Evolutionary conservation across 192 early-diverging fungal genomes (phyloP), one percentile per base, ranked within the genome.

Genomic region (Martensiomyces pterosporus): DNA sequence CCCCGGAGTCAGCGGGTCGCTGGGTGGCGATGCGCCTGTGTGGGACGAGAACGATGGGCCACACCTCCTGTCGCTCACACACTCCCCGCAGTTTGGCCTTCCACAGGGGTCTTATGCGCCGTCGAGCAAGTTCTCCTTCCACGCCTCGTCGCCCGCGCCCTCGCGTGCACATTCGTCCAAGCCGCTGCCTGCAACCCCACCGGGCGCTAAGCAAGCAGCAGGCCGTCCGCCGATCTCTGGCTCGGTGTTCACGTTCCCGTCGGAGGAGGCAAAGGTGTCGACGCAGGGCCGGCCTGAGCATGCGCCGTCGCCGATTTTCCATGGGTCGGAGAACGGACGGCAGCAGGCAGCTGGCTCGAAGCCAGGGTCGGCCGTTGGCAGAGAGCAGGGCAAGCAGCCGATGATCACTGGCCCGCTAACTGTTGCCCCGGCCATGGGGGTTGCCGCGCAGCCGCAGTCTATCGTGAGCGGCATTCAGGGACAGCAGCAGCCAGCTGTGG

Each of bases 111-210:
- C n/a, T n/a, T 36, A 47, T 24, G 26, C 47, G 37, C 26, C 58
- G 8, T 64, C 67, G 10, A 66, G 69, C 49, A 57, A 51, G 38
- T 73, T 72, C 18, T 62, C 63, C 14, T 66, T 73, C 27, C 37
- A 34, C 2, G 44, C 27, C 0, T 22, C 41, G 24, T 16, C 23
- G 14, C 41, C 19, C 3, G 9, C 25, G 23, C 24, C 41, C 13
- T 7, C 18, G 21, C 24, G 17, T 39, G 25, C 13, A 44, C 53
- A 25, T 1, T 40, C 43, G 1, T 40, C 60, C 39, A 71, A 71
- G 45, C 70, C 70, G 0, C 29, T 74, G 25, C 70, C 70, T 0
- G 37, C 32, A 2, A 50, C 70, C 29, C 70, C 70, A 10, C 37
- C 34, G 23, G 49, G 44, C 17, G 34, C 41, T 8, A 52, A 47